Evolutionary conservation across 805 yeast species (phyloP).

Genomic region (Starmerella apis): DNA sequence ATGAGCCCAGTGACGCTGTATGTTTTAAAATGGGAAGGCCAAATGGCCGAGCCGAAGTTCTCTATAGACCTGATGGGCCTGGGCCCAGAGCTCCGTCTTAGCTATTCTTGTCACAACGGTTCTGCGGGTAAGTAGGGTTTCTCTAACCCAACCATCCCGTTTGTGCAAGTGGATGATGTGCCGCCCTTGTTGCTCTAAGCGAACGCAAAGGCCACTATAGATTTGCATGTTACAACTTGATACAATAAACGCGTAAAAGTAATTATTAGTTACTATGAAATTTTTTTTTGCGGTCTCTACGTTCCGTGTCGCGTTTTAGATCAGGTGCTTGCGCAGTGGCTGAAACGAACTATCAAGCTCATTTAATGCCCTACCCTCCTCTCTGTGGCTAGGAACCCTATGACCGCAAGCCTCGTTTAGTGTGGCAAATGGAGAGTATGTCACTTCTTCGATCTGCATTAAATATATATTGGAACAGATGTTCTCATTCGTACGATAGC

Average conservation of each 20-base stretch:
- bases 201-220: neutral
- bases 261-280: too few species aligned
- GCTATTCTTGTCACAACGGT: neutral
- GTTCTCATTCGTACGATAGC: too few species aligned
- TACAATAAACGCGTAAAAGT: too few species aligned
- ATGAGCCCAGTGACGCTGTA: neutral
- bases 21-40: too few species aligned
- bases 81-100: neutral
- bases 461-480: too few species aligned
- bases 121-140: neutral
- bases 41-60: too few species aligned
- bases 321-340: neutral
- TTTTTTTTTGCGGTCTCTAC: neutral
- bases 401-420: neutral
- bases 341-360: neutral
- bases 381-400: constrained; percentile 1
- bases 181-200: neutral
- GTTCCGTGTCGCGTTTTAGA: neutral
- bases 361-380: neutral
- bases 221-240: too few species aligned
- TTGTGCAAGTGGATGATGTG: neutral
- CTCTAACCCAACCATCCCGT: neutral
- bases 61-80: too few species aligned
- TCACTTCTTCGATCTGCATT: too few species aligned
- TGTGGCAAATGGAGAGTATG: neutral